Percentiles rank a stretch among this genome's conserved stretches.
Conservation (phyloP, 1,284 basidiomycete genomes). For the Rugosomyces carneus region DNA sequence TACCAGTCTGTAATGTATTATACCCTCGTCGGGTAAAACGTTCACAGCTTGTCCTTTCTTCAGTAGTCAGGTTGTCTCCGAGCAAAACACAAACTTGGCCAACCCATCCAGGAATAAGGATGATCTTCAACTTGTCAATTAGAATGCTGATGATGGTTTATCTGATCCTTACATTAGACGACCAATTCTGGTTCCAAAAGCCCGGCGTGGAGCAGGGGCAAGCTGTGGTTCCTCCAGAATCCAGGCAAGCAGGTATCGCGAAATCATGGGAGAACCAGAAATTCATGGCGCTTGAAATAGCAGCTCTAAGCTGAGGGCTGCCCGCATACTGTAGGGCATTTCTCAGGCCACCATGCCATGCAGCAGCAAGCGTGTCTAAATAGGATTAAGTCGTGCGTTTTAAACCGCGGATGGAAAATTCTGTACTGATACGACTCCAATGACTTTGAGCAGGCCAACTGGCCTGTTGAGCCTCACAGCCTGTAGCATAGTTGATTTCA, state of each 20-base stretch:
- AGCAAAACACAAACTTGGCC: conserved; percentile 51
- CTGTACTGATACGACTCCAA: conserved; percentile 54
- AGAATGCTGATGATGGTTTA: neutral
- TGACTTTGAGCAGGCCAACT: conserved; percentile 41
- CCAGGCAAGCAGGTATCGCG: conserved; percentile 47
- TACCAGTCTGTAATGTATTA: conserved; percentile 18
- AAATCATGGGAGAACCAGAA: conserved; percentile 67
- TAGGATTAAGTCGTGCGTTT: neutral
- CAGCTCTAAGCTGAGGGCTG: conserved; percentile 31
- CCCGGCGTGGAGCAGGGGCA: conserved; percentile 55
- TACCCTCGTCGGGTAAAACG: conserved; percentile 49
- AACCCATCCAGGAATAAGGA: conserved; percentile 34
- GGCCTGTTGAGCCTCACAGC: conserved; percentile 29
- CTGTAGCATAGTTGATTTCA: conserved; percentile 32
- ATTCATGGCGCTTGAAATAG: conserved; percentile 50
- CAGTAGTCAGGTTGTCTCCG: conserved; percentile 37
- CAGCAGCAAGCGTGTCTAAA: conserved; percentile 49
- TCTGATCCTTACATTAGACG: conserved; percentile 37
- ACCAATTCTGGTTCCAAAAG: conserved; percentile 54
- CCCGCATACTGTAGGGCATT: conserved; percentile 36
- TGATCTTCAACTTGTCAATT: conserved; percentile 33
- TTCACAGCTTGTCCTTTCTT: conserved; percentile 42
- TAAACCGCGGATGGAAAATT: neutral
- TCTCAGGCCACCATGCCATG: conserved; percentile 50
- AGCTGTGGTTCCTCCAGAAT: conserved; percentile 40